Evolutionary conservation across 192 early-diverging fungal species (phyloP), one percentile per base, ranked within the genome.

Genomic region (Linnemannia zychae): DNA sequence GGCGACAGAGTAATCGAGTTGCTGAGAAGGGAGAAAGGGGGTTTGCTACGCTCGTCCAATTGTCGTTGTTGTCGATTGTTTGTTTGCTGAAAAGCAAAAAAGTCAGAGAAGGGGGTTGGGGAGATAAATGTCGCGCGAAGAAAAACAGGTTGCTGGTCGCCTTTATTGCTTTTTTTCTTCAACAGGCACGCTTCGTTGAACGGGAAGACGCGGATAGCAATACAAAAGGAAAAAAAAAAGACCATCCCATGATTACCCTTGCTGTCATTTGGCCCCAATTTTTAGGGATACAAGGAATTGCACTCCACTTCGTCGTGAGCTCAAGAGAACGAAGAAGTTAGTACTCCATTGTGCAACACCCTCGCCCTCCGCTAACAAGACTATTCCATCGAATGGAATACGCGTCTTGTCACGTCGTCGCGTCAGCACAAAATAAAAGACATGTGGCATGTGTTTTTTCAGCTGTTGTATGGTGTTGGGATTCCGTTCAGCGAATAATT

Each of bases 201-300:
- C 24, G 13, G 57, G 57, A 15, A n/a, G 13, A 31, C 15, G 13
- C 57, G 57, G 57, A 63, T 31, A 63, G 57, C 0, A 31, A 63
- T 1, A 63, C 12, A 63, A 28, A 15, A 63, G 11, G 28, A 31
- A 15, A 15, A 63, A n/a, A 31, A 28, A 33, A 63, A 11, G 28
- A 31, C 31, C 2, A 60, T 11, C 9, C n/a, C 53, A 28, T 60
- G 53, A 28, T 60, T 28, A 7, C 11, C 11, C 53, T 53, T n/a
- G 4, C 24, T 60, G 53, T 60, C 57, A 63, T 63, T 63, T 63
- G 57, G 28, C 28, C 57, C 57, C 57, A 63, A 31, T 63, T 63
- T 63, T 13, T 33, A 63, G 28, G 57, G 28, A 33, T 63, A 31
- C 57, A 31, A 3, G 57, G 57, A 63, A 63, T 63, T 3, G 1